These are phyloP conservation scores for Priceomyces haplophilus DNA, from an alignment of 805 yeast genomes.

Conservation along the genomic window DNA sequence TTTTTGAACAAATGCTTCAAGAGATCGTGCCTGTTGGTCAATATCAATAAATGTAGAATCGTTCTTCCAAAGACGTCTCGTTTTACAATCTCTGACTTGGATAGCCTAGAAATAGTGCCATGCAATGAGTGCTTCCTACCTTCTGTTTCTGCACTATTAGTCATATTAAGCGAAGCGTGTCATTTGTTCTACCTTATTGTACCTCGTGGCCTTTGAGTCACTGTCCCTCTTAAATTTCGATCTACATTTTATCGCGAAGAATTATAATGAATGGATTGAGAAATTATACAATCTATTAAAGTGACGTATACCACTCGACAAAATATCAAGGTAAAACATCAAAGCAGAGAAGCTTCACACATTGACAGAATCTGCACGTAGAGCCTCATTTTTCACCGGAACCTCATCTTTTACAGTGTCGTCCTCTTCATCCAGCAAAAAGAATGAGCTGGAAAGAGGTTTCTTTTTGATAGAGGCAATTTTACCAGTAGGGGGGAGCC, in stretches of 20 bases:
- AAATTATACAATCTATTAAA: neutral
- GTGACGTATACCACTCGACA: neutral
- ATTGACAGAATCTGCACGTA: neutral
- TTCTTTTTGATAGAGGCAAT: slow-evolving; percentile 69
- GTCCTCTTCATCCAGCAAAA: slow-evolving; percentile 38
- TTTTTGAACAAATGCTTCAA: slow-evolving; percentile 47
- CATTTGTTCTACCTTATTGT: neutral
- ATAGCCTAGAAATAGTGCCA: slow-evolving; percentile 6
- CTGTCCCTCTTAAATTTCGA: neutral
- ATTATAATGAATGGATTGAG: neutral
- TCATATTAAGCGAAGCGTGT: slow-evolving; percentile 2
- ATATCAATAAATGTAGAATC: slow-evolving; percentile 54
- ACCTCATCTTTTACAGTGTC: neutral
- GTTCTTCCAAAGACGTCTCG: slow-evolving; percentile 74
- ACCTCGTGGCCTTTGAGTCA: neutral
- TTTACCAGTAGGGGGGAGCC: slow-evolving; percentile 89
- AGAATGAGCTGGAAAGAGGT: slow-evolving; percentile 50
- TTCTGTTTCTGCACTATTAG: slow-evolving; percentile 2
- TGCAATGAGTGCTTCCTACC: slow-evolving; percentile 4
- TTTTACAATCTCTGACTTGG: slow-evolving; percentile 35
- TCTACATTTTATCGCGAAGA: neutral
- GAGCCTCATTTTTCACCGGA: neutral
- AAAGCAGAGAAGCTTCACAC: neutral
- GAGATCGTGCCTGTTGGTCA: slow-evolving; percentile 46
- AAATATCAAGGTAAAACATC: no score